Conservation (phyloP, 305 asterid species). For the Ajuga reptans region DNA sequence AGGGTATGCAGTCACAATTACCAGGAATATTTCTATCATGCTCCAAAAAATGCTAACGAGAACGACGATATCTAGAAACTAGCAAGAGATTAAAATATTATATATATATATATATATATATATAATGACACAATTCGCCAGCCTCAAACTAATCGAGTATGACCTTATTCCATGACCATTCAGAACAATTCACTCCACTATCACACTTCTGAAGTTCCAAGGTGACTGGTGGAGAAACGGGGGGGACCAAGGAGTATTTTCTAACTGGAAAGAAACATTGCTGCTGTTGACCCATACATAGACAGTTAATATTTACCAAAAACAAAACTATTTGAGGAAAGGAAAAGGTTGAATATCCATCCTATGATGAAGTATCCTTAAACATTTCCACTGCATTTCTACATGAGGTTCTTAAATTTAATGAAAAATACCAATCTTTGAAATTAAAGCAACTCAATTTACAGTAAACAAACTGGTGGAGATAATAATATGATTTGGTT, state of each 20-base stretch:
- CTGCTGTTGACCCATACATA: background rate
- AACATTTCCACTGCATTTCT: conserved; percentile 3
- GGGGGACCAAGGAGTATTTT: background rate
- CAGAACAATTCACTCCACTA: background rate
- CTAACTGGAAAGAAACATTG: background rate
- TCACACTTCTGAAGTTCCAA: background rate
- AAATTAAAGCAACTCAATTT: background rate
- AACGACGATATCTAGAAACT: background rate
- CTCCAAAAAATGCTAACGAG: background rate
- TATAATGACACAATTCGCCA: background rate
- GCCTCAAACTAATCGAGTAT: background rate
- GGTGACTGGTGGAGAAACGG: background rate
- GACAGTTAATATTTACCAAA: background rate
- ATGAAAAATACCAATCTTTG: background rate
- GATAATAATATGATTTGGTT: too few species aligned
- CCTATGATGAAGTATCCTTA: background rate
- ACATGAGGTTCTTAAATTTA: background rate
- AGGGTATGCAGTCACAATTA: too few species aligned
- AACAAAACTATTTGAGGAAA: background rate
- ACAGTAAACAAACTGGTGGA: background rate
- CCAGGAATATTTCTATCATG: too few species aligned
- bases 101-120: too few species aligned
- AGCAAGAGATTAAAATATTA: background rate
- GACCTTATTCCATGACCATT: background rate
- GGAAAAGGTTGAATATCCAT: background rate